These are phyloP conservation scores for Jaapia argillacea DNA, from an alignment of 768 basidiomycete species.

Conservation along the genomic window DNA sequence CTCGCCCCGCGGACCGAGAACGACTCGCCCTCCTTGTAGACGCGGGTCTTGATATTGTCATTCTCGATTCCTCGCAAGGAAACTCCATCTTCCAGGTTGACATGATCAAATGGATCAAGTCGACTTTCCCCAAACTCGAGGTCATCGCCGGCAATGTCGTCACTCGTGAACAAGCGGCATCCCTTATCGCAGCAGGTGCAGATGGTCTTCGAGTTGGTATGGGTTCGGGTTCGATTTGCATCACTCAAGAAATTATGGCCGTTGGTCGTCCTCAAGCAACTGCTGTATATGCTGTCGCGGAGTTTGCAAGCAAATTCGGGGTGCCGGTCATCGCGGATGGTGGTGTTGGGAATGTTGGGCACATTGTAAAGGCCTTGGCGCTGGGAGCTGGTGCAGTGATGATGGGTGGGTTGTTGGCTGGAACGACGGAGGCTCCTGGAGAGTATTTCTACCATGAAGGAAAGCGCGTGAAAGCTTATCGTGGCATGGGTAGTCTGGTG, in stretches of 20 bases:
- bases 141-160: constrained; percentile 98
- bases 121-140: constrained; percentile 75
- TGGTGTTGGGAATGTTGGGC: constrained; percentile 90
- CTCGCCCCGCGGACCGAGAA: constrained; percentile 79
- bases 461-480: constrained; percentile 96
- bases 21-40: constrained; percentile 81
- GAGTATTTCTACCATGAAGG: constrained; percentile 99
- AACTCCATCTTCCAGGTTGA: constrained; percentile 92
- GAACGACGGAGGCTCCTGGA: constrained; percentile 94
- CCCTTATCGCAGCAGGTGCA: constrained; percentile 87
- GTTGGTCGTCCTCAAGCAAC: constrained; percentile 97
- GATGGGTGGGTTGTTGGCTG: constrained; percentile 97
- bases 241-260: constrained; percentile 99
- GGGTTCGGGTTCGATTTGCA: constrained; percentile 98
- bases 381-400: constrained; percentile 95
- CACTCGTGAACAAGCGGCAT: constrained; percentile 93
- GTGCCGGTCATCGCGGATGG: constrained; percentile 97
- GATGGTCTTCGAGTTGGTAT: constrained; percentile 95
- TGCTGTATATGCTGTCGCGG: constrained; percentile 93
- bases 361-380: constrained; percentile 93
- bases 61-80: constrained; percentile 94
- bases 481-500: constrained; percentile 92
- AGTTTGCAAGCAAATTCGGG: constrained; percentile 89
- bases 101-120: constrained; percentile 91
- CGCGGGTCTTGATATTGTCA: constrained; percentile 90